Evolutionary conservation across 2,329 filamentous ascomycete species (phyloP), one percentile per base, ranked within the genome.

Genomic region (Neocatenulostroma microsporum): DNA sequence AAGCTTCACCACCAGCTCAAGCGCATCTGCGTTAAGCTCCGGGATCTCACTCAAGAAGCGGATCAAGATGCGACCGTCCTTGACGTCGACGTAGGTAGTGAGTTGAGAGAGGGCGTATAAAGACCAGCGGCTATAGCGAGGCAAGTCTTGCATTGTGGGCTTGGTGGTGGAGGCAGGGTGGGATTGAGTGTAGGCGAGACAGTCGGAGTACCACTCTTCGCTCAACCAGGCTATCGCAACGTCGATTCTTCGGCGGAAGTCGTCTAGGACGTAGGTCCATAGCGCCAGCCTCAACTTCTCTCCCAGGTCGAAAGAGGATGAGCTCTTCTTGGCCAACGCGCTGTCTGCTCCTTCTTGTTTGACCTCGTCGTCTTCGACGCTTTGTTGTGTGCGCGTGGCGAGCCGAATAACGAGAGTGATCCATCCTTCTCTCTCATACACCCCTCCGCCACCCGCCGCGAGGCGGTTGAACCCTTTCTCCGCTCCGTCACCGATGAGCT

Each of bases 121-220:
- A 7, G 46, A 49, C 42, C 46, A 50, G 19, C 37, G 37, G 40
- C 43, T 47, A 44, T 58, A 58, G 21, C 49, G 48, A 3, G 50
- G 46, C n/a, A 52, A 34, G 19, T 47, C 39, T 5, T 24, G 9
- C 18, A 29, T 38, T 5, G 17, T 20, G 6, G 37, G 26, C 5
- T 23, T 28, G 9, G n/a, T 23, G 21, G 29, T 26, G 21, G 13
- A 11, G 4, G 13, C 18, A 19, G 30, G 26, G 23, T 21, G 27
- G 17, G 6, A 26, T 21, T 21, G n/a, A 5, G 11, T 14, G 34
- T 15, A 36, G 10, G 32, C 31, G 21, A 86, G 62, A 28, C 70
- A 78, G 58, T 96, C 89, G 52, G 88, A 93, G 62, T 94, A 96
- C 89, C 91, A 98, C 63, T 98, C 91, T 60, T 98, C 91, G 51